These are phyloP conservation scores for Zarea fungicola DNA, from an alignment of 2,329 filamentous ascomycete genomes.

Conservation along the genomic window DNA sequence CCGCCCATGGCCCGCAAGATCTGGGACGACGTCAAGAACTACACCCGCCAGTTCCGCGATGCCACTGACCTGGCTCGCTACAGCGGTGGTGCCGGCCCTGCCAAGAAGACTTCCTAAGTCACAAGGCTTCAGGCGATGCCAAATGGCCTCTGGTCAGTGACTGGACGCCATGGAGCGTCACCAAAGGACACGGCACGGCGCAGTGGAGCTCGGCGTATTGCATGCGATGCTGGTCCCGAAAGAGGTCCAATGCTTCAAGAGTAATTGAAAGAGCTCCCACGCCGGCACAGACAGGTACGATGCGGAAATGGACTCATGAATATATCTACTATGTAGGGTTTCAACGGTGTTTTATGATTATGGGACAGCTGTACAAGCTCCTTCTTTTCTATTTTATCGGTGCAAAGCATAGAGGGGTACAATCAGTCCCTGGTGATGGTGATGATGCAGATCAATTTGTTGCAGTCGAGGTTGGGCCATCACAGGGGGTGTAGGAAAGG, in stretches of 20 bases:
- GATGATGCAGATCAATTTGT: background rate
- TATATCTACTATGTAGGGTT: background rate
- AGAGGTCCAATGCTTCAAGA: background rate
- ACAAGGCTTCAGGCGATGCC: background rate
- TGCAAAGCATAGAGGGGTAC: conserved; percentile 4
- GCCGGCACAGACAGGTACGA: background rate
- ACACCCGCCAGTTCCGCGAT: conserved; percentile 68
- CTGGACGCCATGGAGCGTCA: no score
- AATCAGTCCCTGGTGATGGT: background rate
- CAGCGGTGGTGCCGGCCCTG: conserved; percentile 51
- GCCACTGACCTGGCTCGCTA: conserved; percentile 75
- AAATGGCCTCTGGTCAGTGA: no score
- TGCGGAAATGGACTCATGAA: conserved; percentile 6
- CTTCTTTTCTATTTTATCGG: conserved; percentile 1
- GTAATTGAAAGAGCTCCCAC: background rate
- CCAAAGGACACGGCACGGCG: no score
- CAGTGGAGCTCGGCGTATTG: no score
- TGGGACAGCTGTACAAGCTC: background rate
- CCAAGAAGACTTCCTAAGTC: conserved; percentile 39
- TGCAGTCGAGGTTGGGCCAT: background rate
- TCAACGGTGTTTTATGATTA: conserved; percentile 1
- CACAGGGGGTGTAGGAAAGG: background rate
- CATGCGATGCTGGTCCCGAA: no score
- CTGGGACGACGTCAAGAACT: conserved; percentile 75
- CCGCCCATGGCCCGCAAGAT: conserved; percentile 72